Evolutionary conservation across 78 protist species (phyloP).

Genomic region (Dictyostelium citrinum): DNA sequence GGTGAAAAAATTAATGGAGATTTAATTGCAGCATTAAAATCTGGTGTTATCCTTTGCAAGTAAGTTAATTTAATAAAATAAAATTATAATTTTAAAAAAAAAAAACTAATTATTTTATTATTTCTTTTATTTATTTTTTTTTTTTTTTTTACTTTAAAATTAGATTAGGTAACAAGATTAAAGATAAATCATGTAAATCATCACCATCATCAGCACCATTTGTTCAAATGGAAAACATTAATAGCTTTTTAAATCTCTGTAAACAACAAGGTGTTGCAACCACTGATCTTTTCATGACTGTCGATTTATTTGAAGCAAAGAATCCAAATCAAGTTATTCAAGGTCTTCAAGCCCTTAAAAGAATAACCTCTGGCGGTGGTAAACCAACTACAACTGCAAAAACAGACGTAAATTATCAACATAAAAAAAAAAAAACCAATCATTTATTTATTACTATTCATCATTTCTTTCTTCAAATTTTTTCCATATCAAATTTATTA

Average conservation of each 20-base stretch:
- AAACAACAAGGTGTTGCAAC: slow-evolving; percentile 64
- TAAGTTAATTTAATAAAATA: background rate
- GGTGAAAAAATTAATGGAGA: slow-evolving; percentile 15
- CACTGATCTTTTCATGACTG: slow-evolving; percentile 81
- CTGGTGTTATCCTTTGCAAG: slow-evolving; percentile 71
- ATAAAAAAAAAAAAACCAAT: background rate
- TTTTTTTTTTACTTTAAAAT: background rate
- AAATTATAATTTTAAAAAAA: background rate
- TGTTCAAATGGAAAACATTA: slow-evolving; percentile 86
- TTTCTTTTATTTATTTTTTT: background rate
- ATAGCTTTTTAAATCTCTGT: slow-evolving; percentile 42
- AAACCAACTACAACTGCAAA: slow-evolving; percentile 31
- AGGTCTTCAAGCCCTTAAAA: slow-evolving; percentile 42
- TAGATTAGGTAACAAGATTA: slow-evolving; percentile 75
- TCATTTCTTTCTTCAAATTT: background rate
- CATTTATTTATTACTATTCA: background rate
- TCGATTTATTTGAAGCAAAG: slow-evolving; percentile 83
- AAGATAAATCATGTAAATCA: slow-evolving; percentile 55
- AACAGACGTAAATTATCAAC: background rate
- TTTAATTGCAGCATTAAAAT: slow-evolving; percentile 13
- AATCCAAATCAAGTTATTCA: slow-evolving; percentile 67
- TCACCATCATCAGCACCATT: slow-evolving; percentile 71
- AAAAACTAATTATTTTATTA: background rate
- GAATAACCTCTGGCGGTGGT: slow-evolving; percentile 18
- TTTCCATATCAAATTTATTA: background rate